Evolutionary conservation across 164 flowering plant species (phyloP), one percentile per base, ranked within the genome.

Genomic region (Tetracentron sinense): DNA sequence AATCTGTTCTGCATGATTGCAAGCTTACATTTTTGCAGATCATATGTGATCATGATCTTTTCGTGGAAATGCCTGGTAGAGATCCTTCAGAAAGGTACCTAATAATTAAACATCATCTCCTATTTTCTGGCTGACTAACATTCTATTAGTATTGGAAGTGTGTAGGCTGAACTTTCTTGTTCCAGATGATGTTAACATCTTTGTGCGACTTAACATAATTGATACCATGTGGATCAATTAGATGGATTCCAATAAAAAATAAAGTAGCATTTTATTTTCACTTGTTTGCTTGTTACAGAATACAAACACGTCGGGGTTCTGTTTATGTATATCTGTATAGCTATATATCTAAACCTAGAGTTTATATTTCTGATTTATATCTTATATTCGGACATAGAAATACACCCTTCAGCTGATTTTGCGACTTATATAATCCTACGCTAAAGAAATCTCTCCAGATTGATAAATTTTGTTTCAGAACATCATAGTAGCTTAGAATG

Each of bases 81-180:
- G 99, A 95, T 77, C 97, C 99, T 67, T 95, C 99, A 62, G 99
- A 95, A 74, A 91, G 99, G 99, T 95, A n/a, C n/a, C n/a, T n/a
- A n/a, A n/a, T 27, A 54, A 16, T 64, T 8, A 29, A 21, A 28
- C 6, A 21, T 8, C 14, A 1, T 57, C 27, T 3, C 35, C n/a
- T 11, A 14, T 58, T 20, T 23, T 29, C 23, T 54, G 30, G 14
- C 42, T 22, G 7, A 5, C 25, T 23, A n/a, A n/a, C n/a, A n/a
- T 23, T 30, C 2, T 31, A 20, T 56, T 25, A 22, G 21, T 17
- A 17, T 21, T 23, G 23, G 8, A 38, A 38, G 2, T 38, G 44
- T 38, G 5, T 8, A 38, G 8, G 44, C 7, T 38, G 14, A 1
- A 38, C 44, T 38, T 38, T 38, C 7, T 38, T 38, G 4, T 38